phyloP scores from a whole-genome alignment of 768 basidiomycete species.

The Collybia sordida region DNA sequence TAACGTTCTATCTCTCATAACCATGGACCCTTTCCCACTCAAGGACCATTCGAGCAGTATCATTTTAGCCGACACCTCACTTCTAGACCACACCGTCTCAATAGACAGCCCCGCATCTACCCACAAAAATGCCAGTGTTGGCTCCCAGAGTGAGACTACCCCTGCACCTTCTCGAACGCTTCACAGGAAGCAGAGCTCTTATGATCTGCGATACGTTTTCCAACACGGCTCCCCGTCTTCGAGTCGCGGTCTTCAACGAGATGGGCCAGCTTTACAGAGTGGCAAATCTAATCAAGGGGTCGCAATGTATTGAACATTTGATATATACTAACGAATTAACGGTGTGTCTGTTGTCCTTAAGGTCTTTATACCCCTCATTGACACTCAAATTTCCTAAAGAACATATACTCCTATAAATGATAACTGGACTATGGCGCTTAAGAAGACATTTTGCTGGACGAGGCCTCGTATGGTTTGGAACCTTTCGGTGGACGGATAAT shows the following conservation, averaged over 20 bases:
- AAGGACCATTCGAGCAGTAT: too few relatives aligned
- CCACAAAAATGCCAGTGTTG: background rate
- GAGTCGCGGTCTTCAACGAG: too few relatives aligned
- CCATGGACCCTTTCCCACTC: too few relatives aligned
- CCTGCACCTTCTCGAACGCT: slow-evolving; percentile 15
- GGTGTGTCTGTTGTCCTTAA: background rate
- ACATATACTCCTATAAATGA: too few relatives aligned
- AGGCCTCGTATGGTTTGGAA: too few relatives aligned
- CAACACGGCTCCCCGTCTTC: slow-evolving; percentile 6
- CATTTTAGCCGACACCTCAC: too few relatives aligned
- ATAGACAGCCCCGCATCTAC: too few relatives aligned
- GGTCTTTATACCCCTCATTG: background rate
- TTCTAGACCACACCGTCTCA: too few relatives aligned
- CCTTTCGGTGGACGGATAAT: background rate
- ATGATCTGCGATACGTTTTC: slow-evolving; percentile 29
- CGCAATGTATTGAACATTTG: background rate
- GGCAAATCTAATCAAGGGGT: background rate
- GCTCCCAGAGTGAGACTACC: background rate
- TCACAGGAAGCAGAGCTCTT: slow-evolving; percentile 33
- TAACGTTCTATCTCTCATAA: too few relatives aligned
- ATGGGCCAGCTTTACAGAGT: background rate
- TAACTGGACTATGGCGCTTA: too few relatives aligned
- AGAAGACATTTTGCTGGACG: too few relatives aligned
- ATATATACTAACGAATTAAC: background rate
- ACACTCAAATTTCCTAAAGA: too few relatives aligned